Conservation (phyloP, 768 basidiomycete genomes). For the Rhodosporidiobolus sp. region DNA sequence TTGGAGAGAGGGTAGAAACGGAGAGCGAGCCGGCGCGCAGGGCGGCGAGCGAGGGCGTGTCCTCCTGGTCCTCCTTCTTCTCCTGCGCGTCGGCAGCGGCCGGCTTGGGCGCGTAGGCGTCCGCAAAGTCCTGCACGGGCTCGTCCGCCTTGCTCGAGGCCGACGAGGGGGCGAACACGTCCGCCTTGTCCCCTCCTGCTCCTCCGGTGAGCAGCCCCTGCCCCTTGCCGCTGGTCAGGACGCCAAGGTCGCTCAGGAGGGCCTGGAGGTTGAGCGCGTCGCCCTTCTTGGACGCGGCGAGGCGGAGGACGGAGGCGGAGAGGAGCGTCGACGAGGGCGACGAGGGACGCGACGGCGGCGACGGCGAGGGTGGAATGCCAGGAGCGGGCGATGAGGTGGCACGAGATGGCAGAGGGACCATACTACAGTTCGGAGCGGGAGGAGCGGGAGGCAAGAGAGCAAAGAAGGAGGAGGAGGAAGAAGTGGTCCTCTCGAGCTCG, state of each 20-base stretch:
- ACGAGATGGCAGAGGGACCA: neutral
- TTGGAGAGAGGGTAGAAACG: neutral
- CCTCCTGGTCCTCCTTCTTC: neutral
- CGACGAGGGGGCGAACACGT: too few relatives aligned
- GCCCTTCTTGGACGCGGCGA: neutral
- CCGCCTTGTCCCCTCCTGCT: too few relatives aligned
- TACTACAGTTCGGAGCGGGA: neutral
- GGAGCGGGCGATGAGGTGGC: neutral
- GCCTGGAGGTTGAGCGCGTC: neutral
- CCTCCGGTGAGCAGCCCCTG: neutral
- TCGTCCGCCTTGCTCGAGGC: too few relatives aligned
- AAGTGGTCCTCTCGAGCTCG: too few relatives aligned
- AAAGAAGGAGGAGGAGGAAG: too few relatives aligned
- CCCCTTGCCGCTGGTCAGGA: neutral
- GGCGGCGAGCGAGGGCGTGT: neutral
- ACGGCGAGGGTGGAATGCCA: neutral
- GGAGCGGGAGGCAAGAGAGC: neutral
- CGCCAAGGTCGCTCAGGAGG: neutral
- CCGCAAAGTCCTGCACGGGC: too few relatives aligned
- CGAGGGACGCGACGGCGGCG: neutral
- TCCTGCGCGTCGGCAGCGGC: neutral
- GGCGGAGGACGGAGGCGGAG: too few relatives aligned
- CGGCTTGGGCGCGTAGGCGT: too few relatives aligned
- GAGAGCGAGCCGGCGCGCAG: neutral
- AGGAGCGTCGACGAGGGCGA: neutral